Base-by-base conservation (phyloP, 164 flowering plant species). In the Stephania japonica region DNA sequence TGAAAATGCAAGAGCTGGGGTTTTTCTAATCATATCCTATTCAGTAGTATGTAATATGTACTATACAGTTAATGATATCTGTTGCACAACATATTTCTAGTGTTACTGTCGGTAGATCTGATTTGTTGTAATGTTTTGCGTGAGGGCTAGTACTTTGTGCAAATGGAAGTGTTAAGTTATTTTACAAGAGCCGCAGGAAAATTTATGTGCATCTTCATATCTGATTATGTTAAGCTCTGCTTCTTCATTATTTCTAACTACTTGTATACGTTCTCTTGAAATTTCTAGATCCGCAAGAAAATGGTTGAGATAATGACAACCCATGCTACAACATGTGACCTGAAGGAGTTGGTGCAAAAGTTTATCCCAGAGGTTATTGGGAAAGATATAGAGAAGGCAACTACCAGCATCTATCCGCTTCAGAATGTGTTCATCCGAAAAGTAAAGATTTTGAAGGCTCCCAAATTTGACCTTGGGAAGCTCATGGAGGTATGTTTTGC, bases 381-480 rank as follows among this genome's bases (percentile, higher is more conserved):
- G 12, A 70, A 70, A 49, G 72, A 70, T 41, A 70, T 70, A 3
- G 42, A 70, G 62, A 70, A 70, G 62, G 72, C 72, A 5, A 50
- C 62, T 21, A 1, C n/a, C 0, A 25, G 72, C 62, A 47, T 70
- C 38, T 70, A 47, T 26, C 72, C 72, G 1, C 72, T 70, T 24
- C 72, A 47, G 70, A 68, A 68, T 43, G 53, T 68, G 25, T 68
- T 63, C 42, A 72, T 72, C 42, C 53, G 68, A 24, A 73, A 73
- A 27, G 75, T 73, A 18, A 73, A 73, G 63, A 73, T 73, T 63
- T 65, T 65, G 63, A 73, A 73, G 63, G 75, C 75, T 26, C 75
- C 75, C 16, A 73, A 73, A n/a, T 73, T 73, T 44, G 69, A 73
- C 27, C 75, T 73, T 47, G 75, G 75, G n/a, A 73, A 73, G 63